A percentile compares a stretch with the other conserved stretches of the same genome.
Conservation (phyloP, 2,329 filamentous ascomycete species). For the Penicillium sp. region DNA sequence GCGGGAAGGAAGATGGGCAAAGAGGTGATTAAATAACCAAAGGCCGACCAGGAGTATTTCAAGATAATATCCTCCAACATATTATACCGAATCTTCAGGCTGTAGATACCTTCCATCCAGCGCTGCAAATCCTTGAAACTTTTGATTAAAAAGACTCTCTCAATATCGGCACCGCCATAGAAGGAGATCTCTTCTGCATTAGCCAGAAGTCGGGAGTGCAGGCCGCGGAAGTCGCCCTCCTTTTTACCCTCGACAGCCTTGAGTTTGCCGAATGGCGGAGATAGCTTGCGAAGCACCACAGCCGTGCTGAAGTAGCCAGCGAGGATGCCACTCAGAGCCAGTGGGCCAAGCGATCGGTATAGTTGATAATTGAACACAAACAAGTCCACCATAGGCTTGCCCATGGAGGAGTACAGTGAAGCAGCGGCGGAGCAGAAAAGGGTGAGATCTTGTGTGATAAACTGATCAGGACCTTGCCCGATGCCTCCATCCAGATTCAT, state of each 20-base stretch:
- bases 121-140: slow-evolving; percentile 90
- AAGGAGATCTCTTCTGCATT: slow-evolving; percentile 98
- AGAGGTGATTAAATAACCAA: slow-evolving; percentile 90
- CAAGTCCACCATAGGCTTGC: slow-evolving; percentile 97
- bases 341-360: slow-evolving; percentile 82
- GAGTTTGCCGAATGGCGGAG: slow-evolving; percentile 93
- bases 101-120: slow-evolving; percentile 99
- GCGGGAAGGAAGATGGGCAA: slow-evolving; percentile 91
- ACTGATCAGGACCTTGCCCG: slow-evolving; percentile 90
- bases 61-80: slow-evolving; percentile 98
- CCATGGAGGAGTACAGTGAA: slow-evolving; percentile 89
- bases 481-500: slow-evolving; percentile 90
- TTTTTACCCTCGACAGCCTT: slow-evolving; percentile 94
- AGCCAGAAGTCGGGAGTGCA: slow-evolving; percentile 89
- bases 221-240: slow-evolving; percentile 89
- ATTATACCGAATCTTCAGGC: slow-evolving; percentile 96
- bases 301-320: slow-evolving; percentile 95
- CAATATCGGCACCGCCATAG: slow-evolving; percentile 92
- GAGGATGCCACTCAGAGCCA: slow-evolving; percentile 81
- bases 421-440: slow-evolving; percentile 92
- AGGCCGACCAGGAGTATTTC: slow-evolving; percentile 98
- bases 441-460: slow-evolving; percentile 95
- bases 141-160: slow-evolving; percentile 86
- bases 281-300: slow-evolving; percentile 81
- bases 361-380: slow-evolving; percentile 98